A percentile compares a stretch with the other conserved stretches of the same genome.
These are phyloP conservation scores for Gossypium aridum DNA, from an alignment of 441 rosid species.

Conservation along the genomic window DNA sequence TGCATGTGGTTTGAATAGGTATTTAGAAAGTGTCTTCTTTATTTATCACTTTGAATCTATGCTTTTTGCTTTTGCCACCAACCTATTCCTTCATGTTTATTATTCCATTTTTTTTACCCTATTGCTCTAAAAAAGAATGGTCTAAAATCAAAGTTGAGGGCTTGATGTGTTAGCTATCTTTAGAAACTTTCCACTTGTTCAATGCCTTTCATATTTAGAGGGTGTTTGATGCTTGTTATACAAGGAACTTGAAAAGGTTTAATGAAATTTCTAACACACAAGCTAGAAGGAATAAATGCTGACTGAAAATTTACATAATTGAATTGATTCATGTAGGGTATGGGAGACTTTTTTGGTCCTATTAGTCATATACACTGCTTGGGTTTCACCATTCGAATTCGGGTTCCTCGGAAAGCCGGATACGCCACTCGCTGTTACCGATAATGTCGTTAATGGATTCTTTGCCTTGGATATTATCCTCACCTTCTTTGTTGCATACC, in stretches of 20 bases:
- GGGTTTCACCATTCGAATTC: slow-evolving; percentile 71
- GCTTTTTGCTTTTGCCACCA: too few relatives aligned
- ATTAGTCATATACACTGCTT: slow-evolving; percentile 61
- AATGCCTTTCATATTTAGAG: too few relatives aligned
- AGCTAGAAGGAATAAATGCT: background rate
- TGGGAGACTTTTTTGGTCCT: slow-evolving; percentile 60
- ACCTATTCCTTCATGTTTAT: background rate
- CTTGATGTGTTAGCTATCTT: background rate
- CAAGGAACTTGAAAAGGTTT: too few relatives aligned
- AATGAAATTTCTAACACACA: background rate
- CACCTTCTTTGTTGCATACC: slow-evolving; percentile 72
- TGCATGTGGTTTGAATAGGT: background rate
- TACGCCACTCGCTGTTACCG: slow-evolving; percentile 34
- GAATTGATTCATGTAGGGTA: slow-evolving; percentile 28
- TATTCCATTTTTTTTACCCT: background rate
- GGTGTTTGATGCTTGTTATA: too few relatives aligned
- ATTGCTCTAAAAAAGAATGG: background rate
- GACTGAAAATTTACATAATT: background rate
- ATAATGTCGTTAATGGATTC: slow-evolving; percentile 64
- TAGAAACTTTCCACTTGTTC: background rate
- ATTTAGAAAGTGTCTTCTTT: background rate
- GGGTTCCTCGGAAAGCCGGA: slow-evolving; percentile 47
- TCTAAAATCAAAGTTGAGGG: background rate
- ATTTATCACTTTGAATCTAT: background rate
- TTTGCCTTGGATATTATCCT: slow-evolving; percentile 56